Evolutionary conservation across 129 eudicot species (phyloP).

Genomic region (Smallanthus sonchifolius): DNA sequence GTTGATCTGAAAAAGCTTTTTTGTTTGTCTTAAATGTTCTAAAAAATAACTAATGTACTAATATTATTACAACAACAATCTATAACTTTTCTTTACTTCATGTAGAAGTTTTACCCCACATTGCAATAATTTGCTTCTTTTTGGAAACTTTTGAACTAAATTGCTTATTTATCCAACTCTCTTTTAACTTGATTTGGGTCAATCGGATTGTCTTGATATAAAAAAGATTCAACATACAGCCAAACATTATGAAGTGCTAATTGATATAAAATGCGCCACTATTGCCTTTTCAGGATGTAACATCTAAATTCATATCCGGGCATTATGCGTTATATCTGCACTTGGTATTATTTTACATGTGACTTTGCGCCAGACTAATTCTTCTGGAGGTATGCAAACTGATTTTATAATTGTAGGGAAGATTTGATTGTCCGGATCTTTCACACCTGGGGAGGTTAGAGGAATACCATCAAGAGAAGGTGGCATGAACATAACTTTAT

Average conservation of each 20-base stretch:
- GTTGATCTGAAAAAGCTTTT: too few species aligned
- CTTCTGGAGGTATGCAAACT: slow-evolving; percentile 51
- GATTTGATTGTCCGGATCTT: slow-evolving; percentile 79
- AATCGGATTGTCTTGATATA: not conserved
- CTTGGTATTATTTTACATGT: slow-evolving; percentile 63
- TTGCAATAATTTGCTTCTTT: not conserved
- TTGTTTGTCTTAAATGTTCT: too few species aligned
- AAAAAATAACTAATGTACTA: too few species aligned
- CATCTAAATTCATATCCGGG: slow-evolving; percentile 55
- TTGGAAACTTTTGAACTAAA: not conserved
- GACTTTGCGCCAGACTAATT: slow-evolving; percentile 55
- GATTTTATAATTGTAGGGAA: slow-evolving; percentile 47
- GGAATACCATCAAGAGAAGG: slow-evolving; percentile 44
- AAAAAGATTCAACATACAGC: not conserved
- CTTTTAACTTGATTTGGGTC: not conserved
- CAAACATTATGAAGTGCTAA: not conserved
- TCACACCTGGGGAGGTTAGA: slow-evolving; percentile 52
- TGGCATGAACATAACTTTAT: slow-evolving; percentile 55
- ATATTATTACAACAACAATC: too few species aligned
- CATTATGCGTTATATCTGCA: slow-evolving; percentile 71
- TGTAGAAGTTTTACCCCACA: too few species aligned
- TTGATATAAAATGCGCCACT: slow-evolving; percentile 1
- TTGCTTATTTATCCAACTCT: not conserved
- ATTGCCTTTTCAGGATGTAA: slow-evolving; percentile 56
- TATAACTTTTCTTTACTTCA: too few species aligned